Evolutionary conservation across 768 basidiomycete species (phyloP).

Genomic region (Serendipita vermifera): DNA sequence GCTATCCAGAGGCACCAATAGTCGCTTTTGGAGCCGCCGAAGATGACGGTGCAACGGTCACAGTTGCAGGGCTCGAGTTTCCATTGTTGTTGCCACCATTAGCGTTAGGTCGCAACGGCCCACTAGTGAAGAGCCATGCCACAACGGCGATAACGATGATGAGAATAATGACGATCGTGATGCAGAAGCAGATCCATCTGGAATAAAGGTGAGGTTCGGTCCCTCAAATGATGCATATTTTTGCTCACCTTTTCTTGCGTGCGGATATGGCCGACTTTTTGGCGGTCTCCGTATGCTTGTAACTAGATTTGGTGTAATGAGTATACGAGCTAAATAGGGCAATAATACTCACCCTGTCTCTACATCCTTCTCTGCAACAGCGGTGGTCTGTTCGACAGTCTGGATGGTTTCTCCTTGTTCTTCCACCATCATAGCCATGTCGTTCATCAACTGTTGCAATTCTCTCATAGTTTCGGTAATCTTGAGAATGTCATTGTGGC

Average conservation of each 20-base stretch:
- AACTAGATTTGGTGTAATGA: constrained; percentile 7
- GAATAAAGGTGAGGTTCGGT: background rate
- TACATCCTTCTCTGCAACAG: constrained; percentile 52
- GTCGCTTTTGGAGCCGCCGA: too few species aligned
- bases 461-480: constrained; percentile 84
- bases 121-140: too few species aligned
- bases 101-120: constrained; percentile 7
- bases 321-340: background rate
- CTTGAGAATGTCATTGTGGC: constrained; percentile 71
- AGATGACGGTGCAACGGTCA: background rate
- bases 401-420: constrained; percentile 70
- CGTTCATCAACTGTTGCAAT: constrained; percentile 75
- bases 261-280: constrained; percentile 30
- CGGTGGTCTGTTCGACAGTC: constrained; percentile 48
- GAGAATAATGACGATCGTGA: constrained; percentile 47
- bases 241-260: constrained; percentile 32
- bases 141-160: constrained; percentile 51
- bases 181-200: constrained; percentile 82
- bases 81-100: background rate
- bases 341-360: constrained; percentile 45
- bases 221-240: constrained; percentile 17
- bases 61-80: background rate
- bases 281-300: constrained; percentile 30
- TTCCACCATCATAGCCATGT: constrained; percentile 67
- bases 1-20: too few species aligned